phyloP scores from a whole-genome alignment of 2,329 filamentous ascomycete species.

The Fusarium metavorans region DNA sequence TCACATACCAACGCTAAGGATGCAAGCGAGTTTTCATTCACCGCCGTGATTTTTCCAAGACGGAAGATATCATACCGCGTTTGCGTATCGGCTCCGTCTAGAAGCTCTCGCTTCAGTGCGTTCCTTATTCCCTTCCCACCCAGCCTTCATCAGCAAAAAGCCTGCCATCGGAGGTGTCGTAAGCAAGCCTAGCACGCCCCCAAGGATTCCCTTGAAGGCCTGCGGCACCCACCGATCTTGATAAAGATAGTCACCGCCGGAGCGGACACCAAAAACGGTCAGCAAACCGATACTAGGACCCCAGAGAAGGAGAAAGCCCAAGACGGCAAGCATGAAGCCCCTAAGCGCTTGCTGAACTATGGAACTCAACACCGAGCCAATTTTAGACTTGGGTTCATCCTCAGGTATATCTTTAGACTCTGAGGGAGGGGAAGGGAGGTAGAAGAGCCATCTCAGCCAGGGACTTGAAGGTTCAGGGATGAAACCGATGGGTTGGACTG shows the following conservation, averaged over 20 bases:
- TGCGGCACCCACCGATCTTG: slow-evolving; percentile 58
- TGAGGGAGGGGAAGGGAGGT: slow-evolving; percentile 6
- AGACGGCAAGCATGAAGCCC: slow-evolving; percentile 46
- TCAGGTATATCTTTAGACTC: not conserved
- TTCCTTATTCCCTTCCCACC: slow-evolving; percentile 52
- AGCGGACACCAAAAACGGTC: slow-evolving; percentile 50
- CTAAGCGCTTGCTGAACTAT: slow-evolving; percentile 47
- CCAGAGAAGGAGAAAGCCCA: slow-evolving; percentile 59
- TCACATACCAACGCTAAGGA: not conserved
- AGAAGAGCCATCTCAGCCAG: slow-evolving; percentile 55
- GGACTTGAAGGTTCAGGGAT: slow-evolving; percentile 50
- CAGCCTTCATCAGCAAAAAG: slow-evolving; percentile 64
- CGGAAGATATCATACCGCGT: not conserved
- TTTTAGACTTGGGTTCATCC: slow-evolving; percentile 3
- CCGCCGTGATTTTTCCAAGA: not conserved
- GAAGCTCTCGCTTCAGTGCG: slow-evolving; percentile 15
- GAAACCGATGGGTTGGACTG: slow-evolving; percentile 61
- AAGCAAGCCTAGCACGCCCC: slow-evolving; percentile 59
- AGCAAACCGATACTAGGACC: slow-evolving; percentile 58
- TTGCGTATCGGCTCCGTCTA: not conserved
- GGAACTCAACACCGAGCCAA: not conserved
- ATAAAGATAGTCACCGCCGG: slow-evolving; percentile 59
- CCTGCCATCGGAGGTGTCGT: slow-evolving; percentile 61
- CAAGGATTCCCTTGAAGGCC: slow-evolving; percentile 63
- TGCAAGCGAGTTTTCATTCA: not conserved